Percentiles rank a stretch among this genome's conserved stretches.
Evolutionary conservation across 2,329 filamentous ascomycete species (phyloP).

Genomic region (Beauveria rudraprayagi): DNA sequence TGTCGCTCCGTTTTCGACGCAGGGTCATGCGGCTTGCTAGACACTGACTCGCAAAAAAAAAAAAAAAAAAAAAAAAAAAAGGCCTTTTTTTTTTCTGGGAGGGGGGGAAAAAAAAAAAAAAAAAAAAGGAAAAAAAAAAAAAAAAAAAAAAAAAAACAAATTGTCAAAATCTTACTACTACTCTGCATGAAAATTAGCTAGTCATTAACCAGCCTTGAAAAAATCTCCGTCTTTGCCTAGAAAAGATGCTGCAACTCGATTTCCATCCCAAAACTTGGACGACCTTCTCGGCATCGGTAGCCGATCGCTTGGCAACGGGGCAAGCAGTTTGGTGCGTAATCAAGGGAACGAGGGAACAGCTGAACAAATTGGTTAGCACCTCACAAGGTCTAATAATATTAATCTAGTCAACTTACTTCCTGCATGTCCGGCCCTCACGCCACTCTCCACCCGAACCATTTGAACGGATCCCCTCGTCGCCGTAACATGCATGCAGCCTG

Average conservation of each 20-base stretch:
- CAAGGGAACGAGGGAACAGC: neutral
- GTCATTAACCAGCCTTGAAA: too few relatives aligned
- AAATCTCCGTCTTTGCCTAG: too few relatives aligned
- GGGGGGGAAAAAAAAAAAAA: accelerated
- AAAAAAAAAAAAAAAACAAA: neutral
- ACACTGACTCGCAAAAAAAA: too few relatives aligned
- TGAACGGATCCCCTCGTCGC: neutral
- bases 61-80: accelerated
- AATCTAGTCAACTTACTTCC: neutral
- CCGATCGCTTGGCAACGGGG: neutral
- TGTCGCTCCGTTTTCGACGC: too few relatives aligned
- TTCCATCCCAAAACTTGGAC: too few relatives aligned
- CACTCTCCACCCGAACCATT: neutral
- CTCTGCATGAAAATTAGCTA: too few relatives aligned
- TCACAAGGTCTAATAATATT: too few relatives aligned
- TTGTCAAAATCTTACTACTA: too few relatives aligned
- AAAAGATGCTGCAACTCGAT: too few relatives aligned
- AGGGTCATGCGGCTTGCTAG: too few relatives aligned
- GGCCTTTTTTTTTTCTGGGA: too few relatives aligned
- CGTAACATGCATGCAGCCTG: neutral
- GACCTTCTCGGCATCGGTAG: neutral
- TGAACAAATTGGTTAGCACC: neutral
- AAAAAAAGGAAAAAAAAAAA: too few relatives aligned
- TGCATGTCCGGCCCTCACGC: neutral
- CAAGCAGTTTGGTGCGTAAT: neutral